These are phyloP conservation scores for Rhizophagus prolifer DNA, from an alignment of 192 early-diverging fungal genomes.

Conservation along the genomic window DNA sequence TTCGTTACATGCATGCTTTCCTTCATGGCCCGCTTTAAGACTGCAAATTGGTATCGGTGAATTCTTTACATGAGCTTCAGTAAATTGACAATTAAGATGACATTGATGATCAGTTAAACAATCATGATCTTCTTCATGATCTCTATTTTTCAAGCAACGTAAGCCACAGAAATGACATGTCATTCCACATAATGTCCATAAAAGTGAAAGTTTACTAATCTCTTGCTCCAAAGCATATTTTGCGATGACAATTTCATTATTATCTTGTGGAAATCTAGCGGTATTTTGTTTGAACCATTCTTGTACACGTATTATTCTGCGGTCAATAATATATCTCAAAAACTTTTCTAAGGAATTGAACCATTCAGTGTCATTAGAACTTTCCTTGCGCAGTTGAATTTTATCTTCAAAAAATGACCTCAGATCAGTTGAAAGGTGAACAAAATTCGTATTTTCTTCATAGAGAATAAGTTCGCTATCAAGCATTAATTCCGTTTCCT, in stretches of 20 bases:
- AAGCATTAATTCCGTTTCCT: no score
- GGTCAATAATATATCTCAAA: conserved; percentile 16
- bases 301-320: conserved; percentile 12
- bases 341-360: not conserved
- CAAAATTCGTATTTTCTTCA: not conserved
- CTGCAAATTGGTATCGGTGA: conserved; percentile 2
- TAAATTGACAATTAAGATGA: conserved; percentile 17
- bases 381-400: not conserved
- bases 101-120: conserved; percentile 30
- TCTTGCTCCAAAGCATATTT: conserved; percentile 9
- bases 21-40: conserved; percentile 18
- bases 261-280: not conserved
- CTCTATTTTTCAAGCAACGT: conserved; percentile 10
- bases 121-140: conserved; percentile 24
- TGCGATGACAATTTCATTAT: conserved; percentile 10
- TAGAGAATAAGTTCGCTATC: not conserved
- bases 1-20: conserved; percentile 16
- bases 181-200: conserved; percentile 19
- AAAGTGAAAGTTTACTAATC: conserved; percentile 3
- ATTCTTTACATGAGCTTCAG: not conserved
- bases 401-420: conserved; percentile 20
- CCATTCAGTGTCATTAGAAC: conserved; percentile 16
- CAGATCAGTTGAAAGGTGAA: not conserved
- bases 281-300: conserved; percentile 26
- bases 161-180: conserved; percentile 17